Evolutionary conservation across 129 eudicot genomes (phyloP).

Genomic region (Kitagawia praeruptora): DNA sequence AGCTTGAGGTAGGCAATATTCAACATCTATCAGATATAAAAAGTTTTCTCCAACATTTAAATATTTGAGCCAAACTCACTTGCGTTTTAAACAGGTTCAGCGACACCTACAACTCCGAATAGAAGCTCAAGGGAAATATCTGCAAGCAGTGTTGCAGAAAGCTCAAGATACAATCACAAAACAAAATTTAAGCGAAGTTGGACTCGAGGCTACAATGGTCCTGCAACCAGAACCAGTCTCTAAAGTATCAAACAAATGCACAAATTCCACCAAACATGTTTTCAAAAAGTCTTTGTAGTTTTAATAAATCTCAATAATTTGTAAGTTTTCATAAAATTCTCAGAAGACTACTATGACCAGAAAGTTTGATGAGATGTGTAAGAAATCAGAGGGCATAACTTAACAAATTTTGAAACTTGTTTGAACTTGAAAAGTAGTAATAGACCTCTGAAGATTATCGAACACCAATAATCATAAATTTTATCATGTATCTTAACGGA

Average conservation of each 20-base stretch:
- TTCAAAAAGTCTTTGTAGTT: too few relatives aligned
- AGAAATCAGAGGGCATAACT: too few relatives aligned
- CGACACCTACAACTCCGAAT: constrained; percentile 82
- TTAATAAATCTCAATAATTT: too few relatives aligned
- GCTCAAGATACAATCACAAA: constrained; percentile 81
- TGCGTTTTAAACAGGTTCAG: constrained; percentile 48
- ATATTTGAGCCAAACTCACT: not conserved
- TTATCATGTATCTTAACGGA: too few relatives aligned
- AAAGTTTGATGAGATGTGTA: too few relatives aligned
- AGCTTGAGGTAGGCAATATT: constrained; percentile 71
- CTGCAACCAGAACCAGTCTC: constrained; percentile 70
- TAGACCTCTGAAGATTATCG: too few relatives aligned
- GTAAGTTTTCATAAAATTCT: too few relatives aligned
- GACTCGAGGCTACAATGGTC: constrained; percentile 60
- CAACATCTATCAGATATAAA: not conserved
- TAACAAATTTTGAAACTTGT: too few relatives aligned
- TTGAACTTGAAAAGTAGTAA: too few relatives aligned
- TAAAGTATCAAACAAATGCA: constrained; percentile 54
- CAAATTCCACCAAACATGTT: constrained; percentile 43
- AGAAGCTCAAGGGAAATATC: constrained; percentile 95
- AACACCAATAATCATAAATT: too few relatives aligned
- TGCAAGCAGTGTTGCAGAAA: constrained; percentile 76
- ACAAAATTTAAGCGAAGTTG: constrained; percentile 61
- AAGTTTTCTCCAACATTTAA: not conserved
- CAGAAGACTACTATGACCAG: too few relatives aligned